Evolutionary conservation across 805 yeast genomes (phyloP).

Genomic region (Gaillardinia entomophila): DNA sequence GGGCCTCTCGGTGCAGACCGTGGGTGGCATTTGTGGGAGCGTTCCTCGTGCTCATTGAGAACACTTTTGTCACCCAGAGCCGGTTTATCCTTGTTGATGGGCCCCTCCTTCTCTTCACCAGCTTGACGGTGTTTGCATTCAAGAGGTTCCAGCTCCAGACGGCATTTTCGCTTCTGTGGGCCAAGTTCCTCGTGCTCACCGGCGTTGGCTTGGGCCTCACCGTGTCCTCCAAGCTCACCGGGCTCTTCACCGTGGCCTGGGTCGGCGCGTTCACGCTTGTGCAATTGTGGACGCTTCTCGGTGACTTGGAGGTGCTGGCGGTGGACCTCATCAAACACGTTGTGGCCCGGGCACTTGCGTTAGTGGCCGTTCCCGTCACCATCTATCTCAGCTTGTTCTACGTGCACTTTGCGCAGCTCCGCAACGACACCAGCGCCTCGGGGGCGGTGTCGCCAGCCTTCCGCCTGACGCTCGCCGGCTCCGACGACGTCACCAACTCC

Average conservation of each 20-base stretch:
- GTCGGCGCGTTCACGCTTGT: slow-evolving; percentile 40
- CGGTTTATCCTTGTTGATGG: slow-evolving; percentile 42
- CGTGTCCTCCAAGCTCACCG: slow-evolving; percentile 65
- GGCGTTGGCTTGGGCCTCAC: slow-evolving; percentile 51
- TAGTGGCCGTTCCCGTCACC: slow-evolving; percentile 49
- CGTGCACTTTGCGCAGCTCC: slow-evolving; percentile 47
- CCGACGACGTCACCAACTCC: slow-evolving; percentile 25
- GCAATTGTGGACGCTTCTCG: slow-evolving; percentile 63
- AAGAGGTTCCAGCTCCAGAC: slow-evolving; percentile 41
- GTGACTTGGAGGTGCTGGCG: slow-evolving; percentile 53
- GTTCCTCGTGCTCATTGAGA: slow-evolving; percentile 53
- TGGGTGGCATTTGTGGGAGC: slow-evolving; percentile 47
- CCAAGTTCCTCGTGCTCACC: slow-evolving; percentile 39
- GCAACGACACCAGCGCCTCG: slow-evolving; percentile 52
- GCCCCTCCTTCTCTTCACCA: slow-evolving; percentile 38
- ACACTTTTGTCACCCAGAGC: slow-evolving; percentile 57
- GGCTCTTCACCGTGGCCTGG: slow-evolving; percentile 65
- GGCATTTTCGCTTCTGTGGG: slow-evolving; percentile 50
- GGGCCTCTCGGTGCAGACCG: slow-evolving; percentile 50
- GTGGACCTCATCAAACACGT: slow-evolving; percentile 35
- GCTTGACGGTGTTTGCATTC: slow-evolving; percentile 47
- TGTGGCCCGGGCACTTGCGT: slow-evolving; percentile 29
- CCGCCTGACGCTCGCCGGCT: slow-evolving; percentile 50
- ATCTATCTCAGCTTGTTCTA: slow-evolving; percentile 55
- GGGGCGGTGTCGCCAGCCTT: slow-evolving; percentile 62